Evolutionary conservation across 192 early-diverging fungal genomes (phyloP).

Genomic region (Linnemannia hyalina): DNA sequence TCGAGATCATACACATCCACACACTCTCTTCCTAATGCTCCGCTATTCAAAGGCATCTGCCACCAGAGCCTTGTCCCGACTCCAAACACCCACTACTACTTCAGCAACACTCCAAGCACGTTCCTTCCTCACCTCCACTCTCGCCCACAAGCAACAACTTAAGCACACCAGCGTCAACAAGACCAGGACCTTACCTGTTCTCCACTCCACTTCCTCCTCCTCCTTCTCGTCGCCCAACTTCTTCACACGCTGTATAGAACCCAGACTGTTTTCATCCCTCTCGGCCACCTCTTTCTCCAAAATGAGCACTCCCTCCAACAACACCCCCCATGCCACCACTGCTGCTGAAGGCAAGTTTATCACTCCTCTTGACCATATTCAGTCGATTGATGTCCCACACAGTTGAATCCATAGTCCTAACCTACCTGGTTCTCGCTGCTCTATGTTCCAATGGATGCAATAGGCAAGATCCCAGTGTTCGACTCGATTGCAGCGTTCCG

Average conservation of each 20-base stretch:
- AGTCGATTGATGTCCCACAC: neutral
- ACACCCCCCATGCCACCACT: neutral
- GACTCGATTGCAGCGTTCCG: slow-evolving; percentile 83
- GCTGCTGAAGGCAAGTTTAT: neutral
- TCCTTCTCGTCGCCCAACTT: neutral
- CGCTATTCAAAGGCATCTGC: neutral
- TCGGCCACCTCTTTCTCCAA: neutral
- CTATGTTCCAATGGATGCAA: neutral
- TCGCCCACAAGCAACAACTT: neutral
- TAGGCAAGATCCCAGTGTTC: slow-evolving; percentile 65
- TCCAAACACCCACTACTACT: neutral
- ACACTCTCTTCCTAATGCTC: neutral
- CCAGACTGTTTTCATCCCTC: slow-evolving; percentile 5
- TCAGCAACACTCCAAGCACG: neutral
- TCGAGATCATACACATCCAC: neutral
- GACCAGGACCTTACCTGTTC: slow-evolving; percentile 1
- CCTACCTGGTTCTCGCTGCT: neutral
- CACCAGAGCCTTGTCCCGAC: neutral
- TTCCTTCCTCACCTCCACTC: neutral
- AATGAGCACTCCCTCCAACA: slow-evolving; percentile 1
- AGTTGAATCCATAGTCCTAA: neutral
- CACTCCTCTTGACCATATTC: neutral
- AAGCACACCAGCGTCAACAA: neutral
- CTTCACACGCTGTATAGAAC: slow-evolving; percentile 3
- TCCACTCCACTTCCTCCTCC: neutral